Base-by-base conservation (phyloP, 176 grass and related monocot genomes). In the Urochloa ruziziensis region DNA sequence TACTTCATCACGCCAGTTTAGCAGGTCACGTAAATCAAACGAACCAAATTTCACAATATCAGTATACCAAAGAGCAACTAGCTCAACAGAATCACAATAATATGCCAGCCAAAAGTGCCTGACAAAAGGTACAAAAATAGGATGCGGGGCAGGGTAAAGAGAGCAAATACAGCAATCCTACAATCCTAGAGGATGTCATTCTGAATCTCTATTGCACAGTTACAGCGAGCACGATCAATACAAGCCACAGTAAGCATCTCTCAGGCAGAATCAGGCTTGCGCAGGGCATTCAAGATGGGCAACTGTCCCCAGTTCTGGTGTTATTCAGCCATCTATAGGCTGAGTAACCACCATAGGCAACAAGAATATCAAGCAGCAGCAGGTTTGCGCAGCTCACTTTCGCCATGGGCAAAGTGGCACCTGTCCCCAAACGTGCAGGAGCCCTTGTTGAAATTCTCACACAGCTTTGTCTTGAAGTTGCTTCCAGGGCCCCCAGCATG, bases 401-500 rank as follows among this genome's bases (percentile, higher is more conserved):
- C 77, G 23, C 91, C 96, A 62, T 99, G 96, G 10, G 96, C 96
- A 4, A 99, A 96, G 75, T 94, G 93, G 88, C 96, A 99, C 58
- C 90, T 82, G 12, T 96, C 96, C 3, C 96, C 93, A 87, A 96
- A 99, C 7, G 93, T 96, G 77, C 93, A 96, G 35, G 89, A 77
- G 11, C 96, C 93, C 85, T 90, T 99, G 4, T 68, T 83, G 85
- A 99, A 99, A 73, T 99, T 99, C 63, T 99, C 93, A 10, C 96
- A 99, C n/a, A 96, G 39, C 87, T 96, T 99, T 27, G 93, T 99
- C 89, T 95, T 99, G 63, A 86, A 99, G 81, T 92, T 94, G 74
- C 43, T 91, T 75, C 91, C 89, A 34, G 58, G 43, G 0, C 91
- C 89, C 21, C 49, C 85, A 49, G 65, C 84, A 18, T 73, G 80